Evolutionary conservation across 768 basidiomycete genomes (phyloP).

Genomic region (Peribolospora baueri): DNA sequence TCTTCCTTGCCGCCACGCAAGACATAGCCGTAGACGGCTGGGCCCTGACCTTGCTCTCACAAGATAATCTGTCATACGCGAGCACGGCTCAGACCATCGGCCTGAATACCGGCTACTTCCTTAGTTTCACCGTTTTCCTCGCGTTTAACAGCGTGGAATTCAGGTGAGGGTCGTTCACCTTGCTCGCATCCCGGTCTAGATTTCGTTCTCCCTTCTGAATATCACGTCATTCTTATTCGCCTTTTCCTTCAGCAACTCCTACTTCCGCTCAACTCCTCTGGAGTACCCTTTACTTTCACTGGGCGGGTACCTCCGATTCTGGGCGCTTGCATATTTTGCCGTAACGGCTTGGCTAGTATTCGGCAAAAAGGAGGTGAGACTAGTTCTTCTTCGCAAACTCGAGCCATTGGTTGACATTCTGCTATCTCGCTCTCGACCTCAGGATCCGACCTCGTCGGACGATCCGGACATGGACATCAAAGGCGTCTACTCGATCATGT

Average conservation of each 20-base stretch:
- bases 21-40: conserved; percentile 87
- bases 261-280: conserved; percentile 22
- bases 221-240: not conserved
- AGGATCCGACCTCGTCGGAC: conserved; percentile 46
- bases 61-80: conserved; percentile 82
- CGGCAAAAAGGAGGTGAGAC: conserved; percentile 63
- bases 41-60: conserved; percentile 41
- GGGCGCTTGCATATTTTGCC: conserved; percentile 49
- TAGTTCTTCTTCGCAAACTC: not conserved
- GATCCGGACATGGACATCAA: conserved; percentile 72
- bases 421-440: not conserved
- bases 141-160: conserved; percentile 90
- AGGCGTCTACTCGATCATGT: conserved; percentile 80
- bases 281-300: conserved; percentile 29
- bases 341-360: conserved; percentile 75
- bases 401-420: not conserved
- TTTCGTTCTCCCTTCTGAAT: conserved; percentile 24
- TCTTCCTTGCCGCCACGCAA: conserved; percentile 91
- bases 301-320: conserved; percentile 60
- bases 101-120: conserved; percentile 79
- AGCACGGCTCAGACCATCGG: conserved; percentile 97
- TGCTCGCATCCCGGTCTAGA: not conserved
- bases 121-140: conserved; percentile 89
- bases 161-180: conserved; percentile 25
- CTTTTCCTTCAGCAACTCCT: conserved; percentile 20